Percentiles rank a stretch among this genome's conserved stretches.
Evolutionary conservation across 768 basidiomycete genomes (phyloP).

Genomic region (Tylopilus rubrobrunneus): DNA sequence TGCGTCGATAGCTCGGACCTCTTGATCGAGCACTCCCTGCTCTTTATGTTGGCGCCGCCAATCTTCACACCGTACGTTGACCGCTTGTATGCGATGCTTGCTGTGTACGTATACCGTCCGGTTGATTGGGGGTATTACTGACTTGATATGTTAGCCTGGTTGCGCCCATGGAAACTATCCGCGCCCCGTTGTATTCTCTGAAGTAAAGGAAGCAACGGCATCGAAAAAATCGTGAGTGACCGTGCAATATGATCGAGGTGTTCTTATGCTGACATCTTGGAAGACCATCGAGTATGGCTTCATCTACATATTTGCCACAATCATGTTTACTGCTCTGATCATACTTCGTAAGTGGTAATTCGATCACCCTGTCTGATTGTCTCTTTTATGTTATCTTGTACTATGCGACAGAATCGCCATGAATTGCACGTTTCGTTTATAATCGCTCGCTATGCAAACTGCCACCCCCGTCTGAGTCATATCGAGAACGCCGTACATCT

Average conservation of each 20-base stretch:
- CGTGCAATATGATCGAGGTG: background rate
- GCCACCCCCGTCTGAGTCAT: too few species aligned
- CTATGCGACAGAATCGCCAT: constrained; percentile 59
- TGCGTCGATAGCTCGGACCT: constrained; percentile 95
- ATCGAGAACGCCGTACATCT: too few species aligned
- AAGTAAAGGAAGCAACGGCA: constrained; percentile 88
- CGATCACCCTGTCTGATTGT: background rate
- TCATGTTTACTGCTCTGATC: constrained; percentile 72
- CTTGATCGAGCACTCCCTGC: constrained; percentile 77
- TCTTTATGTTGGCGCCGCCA: constrained; percentile 89
- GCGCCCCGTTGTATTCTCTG: constrained; percentile 84
- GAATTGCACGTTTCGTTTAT: constrained; percentile 41
- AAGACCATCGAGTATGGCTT: constrained; percentile 83
- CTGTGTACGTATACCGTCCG: constrained; percentile 54
- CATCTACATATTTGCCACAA: constrained; percentile 66
- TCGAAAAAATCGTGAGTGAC: constrained; percentile 64
- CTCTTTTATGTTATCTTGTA: constrained; percentile 19
- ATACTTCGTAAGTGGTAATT: constrained; percentile 58
- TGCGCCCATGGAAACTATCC: constrained; percentile 90
- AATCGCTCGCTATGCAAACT: too few species aligned
- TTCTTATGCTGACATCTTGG: constrained; percentile 6
- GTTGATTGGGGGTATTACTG: constrained; percentile 7
- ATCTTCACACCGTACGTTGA: constrained; percentile 90
- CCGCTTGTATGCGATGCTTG: constrained; percentile 78
- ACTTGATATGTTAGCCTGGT: constrained; percentile 65